A percentile compares a stretch with the other conserved stretches of the same genome.
These are phyloP conservation scores for Psilocybe mexicana DNA, from an alignment of 1,284 basidiomycete species.

Conservation along the genomic window DNA sequence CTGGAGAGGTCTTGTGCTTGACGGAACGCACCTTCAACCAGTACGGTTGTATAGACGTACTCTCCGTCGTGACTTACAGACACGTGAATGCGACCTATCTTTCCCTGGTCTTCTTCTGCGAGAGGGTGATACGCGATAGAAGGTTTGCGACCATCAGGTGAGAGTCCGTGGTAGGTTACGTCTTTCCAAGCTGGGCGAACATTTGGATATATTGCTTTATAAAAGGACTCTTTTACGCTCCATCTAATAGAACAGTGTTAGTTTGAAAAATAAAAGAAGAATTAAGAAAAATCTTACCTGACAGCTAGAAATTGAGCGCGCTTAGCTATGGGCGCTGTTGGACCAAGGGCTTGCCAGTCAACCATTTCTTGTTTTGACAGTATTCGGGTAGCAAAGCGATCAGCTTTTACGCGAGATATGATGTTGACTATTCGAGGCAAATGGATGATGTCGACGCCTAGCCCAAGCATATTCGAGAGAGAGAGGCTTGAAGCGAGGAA, in stretches of 20 bases:
- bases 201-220: constrained; percentile 80
- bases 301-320: constrained; percentile 61
- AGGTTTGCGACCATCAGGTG: constrained; percentile 46
- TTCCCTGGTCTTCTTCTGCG: constrained; percentile 5
- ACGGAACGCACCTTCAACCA: constrained; percentile 50
- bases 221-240: constrained; percentile 88
- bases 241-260: constrained; percentile 48
- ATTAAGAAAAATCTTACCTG: constrained; percentile 44
- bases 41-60: constrained; percentile 75
- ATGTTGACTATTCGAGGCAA: constrained; percentile 64
- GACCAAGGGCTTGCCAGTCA: constrained; percentile 42
- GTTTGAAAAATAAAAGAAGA: not conserved
- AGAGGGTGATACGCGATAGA: constrained; percentile 44
- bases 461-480: constrained; percentile 57
- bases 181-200: constrained; percentile 77
- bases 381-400: constrained; percentile 59
- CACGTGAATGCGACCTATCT: constrained; percentile 49
- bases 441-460: constrained; percentile 80
- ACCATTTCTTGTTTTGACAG: constrained; percentile 56
- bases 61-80: constrained; percentile 87
- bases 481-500: too few relatives aligned
- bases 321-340: constrained; percentile 19
- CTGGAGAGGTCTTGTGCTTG: not conserved
- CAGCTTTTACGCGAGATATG: constrained; percentile 49
- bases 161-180: constrained; percentile 51